These are phyloP conservation scores for Medicago arabica DNA, from an alignment of 306 rosid species.

Conservation along the genomic window DNA sequence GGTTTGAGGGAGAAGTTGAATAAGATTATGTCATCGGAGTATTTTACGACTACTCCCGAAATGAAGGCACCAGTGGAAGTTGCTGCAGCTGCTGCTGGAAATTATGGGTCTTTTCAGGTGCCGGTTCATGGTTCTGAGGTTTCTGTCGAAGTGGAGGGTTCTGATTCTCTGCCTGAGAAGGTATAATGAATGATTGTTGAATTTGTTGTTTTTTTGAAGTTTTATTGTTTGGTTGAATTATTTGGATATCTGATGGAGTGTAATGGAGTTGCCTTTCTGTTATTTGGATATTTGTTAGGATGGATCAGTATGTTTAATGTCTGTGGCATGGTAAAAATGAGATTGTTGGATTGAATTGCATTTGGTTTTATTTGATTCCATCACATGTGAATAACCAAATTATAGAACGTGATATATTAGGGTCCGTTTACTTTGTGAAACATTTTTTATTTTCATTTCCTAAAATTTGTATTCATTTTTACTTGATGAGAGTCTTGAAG, in stretches of 20 bases:
- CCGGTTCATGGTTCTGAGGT: constrained; percentile 52
- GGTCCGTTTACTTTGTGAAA: too few species aligned
- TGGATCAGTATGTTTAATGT: too few species aligned
- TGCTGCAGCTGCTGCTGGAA: constrained; percentile 86
- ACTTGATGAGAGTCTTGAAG: too few species aligned
- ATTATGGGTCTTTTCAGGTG: constrained; percentile 73
- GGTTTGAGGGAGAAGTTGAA: constrained; percentile 81
- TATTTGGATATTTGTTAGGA: too few species aligned
- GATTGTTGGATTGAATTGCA: too few species aligned
- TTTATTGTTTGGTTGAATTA: constrained; percentile 6
- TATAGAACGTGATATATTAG: too few species aligned
- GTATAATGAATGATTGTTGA: constrained; percentile 45
- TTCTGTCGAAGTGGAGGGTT: constrained; percentile 60
- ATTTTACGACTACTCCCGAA: constrained; percentile 85
- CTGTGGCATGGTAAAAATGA: too few species aligned
- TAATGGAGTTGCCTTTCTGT: too few species aligned
- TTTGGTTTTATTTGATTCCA: too few species aligned
- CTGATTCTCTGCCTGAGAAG: constrained; percentile 63
- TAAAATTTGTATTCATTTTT: too few species aligned
- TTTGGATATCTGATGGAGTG: constrained; percentile 15
- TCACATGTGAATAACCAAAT: too few species aligned
- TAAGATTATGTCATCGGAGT: constrained; percentile 90
- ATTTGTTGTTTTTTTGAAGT: background rate
- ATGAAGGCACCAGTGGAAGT: constrained; percentile 89
- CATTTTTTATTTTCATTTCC: too few species aligned